phyloP scores from a whole-genome alignment of 2,329 filamentous ascomycete genomes.

The Calonectria hawksworthii region DNA sequence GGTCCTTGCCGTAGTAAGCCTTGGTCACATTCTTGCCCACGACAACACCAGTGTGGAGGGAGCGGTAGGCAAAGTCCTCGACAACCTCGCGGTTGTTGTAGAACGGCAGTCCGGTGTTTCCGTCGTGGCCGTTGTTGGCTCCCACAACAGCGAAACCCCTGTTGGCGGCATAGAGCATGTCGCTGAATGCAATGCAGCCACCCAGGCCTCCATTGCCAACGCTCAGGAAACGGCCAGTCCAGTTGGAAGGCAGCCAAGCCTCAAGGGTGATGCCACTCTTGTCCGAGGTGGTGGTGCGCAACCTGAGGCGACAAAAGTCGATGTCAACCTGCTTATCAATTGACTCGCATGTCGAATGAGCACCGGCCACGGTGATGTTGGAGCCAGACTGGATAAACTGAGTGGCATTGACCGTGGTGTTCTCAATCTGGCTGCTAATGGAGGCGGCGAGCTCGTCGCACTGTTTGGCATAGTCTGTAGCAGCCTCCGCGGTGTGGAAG shows the following conservation, averaged over 20 bases:
- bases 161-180: slow-evolving; percentile 59
- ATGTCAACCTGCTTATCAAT: slow-evolving; percentile 35
- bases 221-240: slow-evolving; percentile 59
- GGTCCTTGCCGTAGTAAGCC: slow-evolving; percentile 59
- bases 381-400: slow-evolving; percentile 20
- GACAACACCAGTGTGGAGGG: slow-evolving; percentile 62
- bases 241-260: slow-evolving; percentile 62
- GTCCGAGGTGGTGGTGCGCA: slow-evolving; percentile 47
- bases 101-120: slow-evolving; percentile 51
- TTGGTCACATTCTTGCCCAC: slow-evolving; percentile 62
- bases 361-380: slow-evolving; percentile 47
- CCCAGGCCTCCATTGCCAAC: slow-evolving; percentile 64
- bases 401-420: slow-evolving; percentile 20
- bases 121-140: slow-evolving; percentile 66
- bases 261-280: slow-evolving; percentile 62
- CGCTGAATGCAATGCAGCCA: slow-evolving; percentile 63
- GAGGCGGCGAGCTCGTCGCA: slow-evolving; percentile 4
- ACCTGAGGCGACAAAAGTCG: slow-evolving; percentile 37
- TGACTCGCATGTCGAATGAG: slow-evolving; percentile 54
- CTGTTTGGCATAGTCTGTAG: slow-evolving; percentile 14
- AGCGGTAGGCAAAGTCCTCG: slow-evolving; percentile 53
- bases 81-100: slow-evolving; percentile 54
- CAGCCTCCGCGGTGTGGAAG: background rate
- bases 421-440: background rate
- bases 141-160: slow-evolving; percentile 63